Conservation (phyloP, 176 grass and related monocot species). For the Aechmea fasciata region DNA sequence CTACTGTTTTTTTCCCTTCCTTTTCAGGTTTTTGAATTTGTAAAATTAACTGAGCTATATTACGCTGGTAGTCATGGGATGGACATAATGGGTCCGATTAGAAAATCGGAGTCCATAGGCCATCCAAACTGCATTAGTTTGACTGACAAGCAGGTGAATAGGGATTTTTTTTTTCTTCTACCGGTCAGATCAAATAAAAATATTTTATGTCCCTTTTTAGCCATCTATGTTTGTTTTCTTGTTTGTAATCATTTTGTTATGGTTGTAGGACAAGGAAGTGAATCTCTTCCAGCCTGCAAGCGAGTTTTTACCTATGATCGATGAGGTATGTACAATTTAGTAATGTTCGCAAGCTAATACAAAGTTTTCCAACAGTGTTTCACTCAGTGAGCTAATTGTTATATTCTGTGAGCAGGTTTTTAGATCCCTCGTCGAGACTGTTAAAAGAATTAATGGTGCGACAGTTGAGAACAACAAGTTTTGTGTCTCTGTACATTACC, state of each 20-base stretch:
- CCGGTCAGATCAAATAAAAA: background rate
- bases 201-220: background rate
- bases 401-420: slow-evolving; percentile 49
- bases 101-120: slow-evolving; percentile 25
- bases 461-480: slow-evolving; percentile 95
- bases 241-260: background rate
- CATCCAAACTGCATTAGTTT: slow-evolving; percentile 51
- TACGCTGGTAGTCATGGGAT: slow-evolving; percentile 97
- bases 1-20: background rate
- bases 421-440: slow-evolving; percentile 53
- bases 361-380: slow-evolving; percentile 15
- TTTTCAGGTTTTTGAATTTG: slow-evolving; percentile 84
- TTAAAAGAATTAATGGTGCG: slow-evolving; percentile 56
- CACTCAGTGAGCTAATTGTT: slow-evolving; percentile 12
- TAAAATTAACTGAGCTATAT: slow-evolving; percentile 73
- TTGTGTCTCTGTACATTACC: slow-evolving; percentile 86
- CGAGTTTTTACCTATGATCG: slow-evolving; percentile 89
- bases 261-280: slow-evolving; percentile 56
- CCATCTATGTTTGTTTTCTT: background rate
- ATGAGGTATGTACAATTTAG: slow-evolving; percentile 36
- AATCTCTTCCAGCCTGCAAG: slow-evolving; percentile 91
- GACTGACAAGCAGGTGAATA: slow-evolving; percentile 50
- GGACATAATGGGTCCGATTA: slow-evolving; percentile 86
- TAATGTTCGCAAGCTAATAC: background rate
- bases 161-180: slow-evolving; percentile 9